Percentiles rank a stretch among this genome's conserved stretches.
Conservation (phyloP, 805 yeast genomes). For the Yamadazyma endophytica region DNA sequence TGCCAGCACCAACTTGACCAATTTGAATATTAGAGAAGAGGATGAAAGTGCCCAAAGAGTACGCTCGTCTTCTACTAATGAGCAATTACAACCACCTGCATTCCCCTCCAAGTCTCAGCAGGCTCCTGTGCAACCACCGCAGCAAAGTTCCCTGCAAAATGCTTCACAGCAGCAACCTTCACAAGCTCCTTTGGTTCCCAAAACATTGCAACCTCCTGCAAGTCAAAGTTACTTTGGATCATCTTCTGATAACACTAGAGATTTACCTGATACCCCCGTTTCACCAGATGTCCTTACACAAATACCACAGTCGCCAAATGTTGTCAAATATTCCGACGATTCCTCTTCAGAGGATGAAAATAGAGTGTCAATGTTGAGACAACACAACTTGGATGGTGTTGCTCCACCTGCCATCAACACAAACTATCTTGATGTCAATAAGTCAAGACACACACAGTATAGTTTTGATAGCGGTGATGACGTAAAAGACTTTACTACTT, state of each 20-base stretch:
- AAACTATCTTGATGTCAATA: constrained; percentile 8
- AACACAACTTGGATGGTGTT: constrained; percentile 25
- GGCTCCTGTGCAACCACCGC: too few relatives aligned
- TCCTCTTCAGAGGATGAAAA: constrained; percentile 23
- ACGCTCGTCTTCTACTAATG: too few relatives aligned
- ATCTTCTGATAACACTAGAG: constrained; percentile 3
- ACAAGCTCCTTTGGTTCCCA: constrained; percentile 1
- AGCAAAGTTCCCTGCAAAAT: too few relatives aligned
- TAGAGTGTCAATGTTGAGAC: constrained; percentile 28
- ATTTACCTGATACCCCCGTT: constrained; percentile 9
- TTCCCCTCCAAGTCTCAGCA: too few relatives aligned
- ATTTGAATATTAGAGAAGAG: constrained; percentile 11
- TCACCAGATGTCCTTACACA: constrained; percentile 7
- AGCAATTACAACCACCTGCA: too few relatives aligned
- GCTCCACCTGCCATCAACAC: constrained; percentile 6
- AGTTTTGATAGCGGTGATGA: constrained; percentile 43
- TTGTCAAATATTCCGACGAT: constrained; percentile 28
- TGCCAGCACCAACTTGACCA: constrained; percentile 14
- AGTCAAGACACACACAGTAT: constrained; percentile 17
- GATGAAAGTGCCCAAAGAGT: too few relatives aligned
- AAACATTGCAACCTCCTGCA: background rate
- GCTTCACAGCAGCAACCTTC: background rate
- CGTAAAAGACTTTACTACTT: constrained; percentile 22
- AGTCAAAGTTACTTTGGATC: background rate
- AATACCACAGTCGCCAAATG: constrained; percentile 28